Conservation (phyloP, 352 stramenopile species). For the Phytophthora capsici region DNA sequence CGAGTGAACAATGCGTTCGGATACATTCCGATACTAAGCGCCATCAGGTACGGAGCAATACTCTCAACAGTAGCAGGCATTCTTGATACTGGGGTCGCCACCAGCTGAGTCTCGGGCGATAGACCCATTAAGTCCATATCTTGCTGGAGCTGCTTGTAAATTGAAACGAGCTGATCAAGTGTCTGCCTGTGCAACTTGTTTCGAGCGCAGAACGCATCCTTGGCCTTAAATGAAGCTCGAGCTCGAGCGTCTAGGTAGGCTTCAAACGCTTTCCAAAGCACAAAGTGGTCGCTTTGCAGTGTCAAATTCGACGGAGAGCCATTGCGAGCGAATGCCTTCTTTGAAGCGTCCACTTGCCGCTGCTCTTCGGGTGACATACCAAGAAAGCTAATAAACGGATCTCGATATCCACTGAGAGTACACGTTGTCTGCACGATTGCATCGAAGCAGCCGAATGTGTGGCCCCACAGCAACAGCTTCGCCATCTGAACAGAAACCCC, state of each 20-base stretch:
- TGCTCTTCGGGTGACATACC: slow-evolving; percentile 70
- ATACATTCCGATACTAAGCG: slow-evolving; percentile 73
- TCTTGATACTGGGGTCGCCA: slow-evolving; percentile 15
- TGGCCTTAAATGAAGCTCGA: slow-evolving; percentile 43
- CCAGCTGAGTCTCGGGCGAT: slow-evolving; percentile 52
- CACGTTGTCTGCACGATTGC: slow-evolving; percentile 69
- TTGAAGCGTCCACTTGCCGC: slow-evolving; percentile 59
- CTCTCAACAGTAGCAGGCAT: slow-evolving; percentile 32
- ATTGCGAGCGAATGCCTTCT: slow-evolving; percentile 58
- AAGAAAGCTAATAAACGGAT: slow-evolving; percentile 78
- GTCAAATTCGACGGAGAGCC: slow-evolving; percentile 39
- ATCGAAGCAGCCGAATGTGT: slow-evolving; percentile 73
- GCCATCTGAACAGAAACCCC: slow-evolving; percentile 74
- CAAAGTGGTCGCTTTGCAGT: slow-evolving; percentile 77
- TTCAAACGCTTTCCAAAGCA: slow-evolving; percentile 71
- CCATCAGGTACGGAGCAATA: slow-evolving; percentile 67
- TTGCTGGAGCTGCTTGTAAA: slow-evolving; percentile 70
- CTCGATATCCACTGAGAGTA: slow-evolving; percentile 76
- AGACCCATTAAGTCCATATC: slow-evolving; percentile 68
- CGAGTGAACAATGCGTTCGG: slow-evolving; percentile 72
- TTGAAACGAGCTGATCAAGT: slow-evolving; percentile 69
- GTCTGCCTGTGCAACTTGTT: slow-evolving; percentile 72
- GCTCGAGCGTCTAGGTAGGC: slow-evolving; percentile 54
- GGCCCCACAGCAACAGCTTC: slow-evolving; percentile 74
- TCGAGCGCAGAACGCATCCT: slow-evolving; percentile 58